phyloP scores from a whole-genome alignment of 2,329 filamentous ascomycete genomes.

The Fusarium floridanum region DNA sequence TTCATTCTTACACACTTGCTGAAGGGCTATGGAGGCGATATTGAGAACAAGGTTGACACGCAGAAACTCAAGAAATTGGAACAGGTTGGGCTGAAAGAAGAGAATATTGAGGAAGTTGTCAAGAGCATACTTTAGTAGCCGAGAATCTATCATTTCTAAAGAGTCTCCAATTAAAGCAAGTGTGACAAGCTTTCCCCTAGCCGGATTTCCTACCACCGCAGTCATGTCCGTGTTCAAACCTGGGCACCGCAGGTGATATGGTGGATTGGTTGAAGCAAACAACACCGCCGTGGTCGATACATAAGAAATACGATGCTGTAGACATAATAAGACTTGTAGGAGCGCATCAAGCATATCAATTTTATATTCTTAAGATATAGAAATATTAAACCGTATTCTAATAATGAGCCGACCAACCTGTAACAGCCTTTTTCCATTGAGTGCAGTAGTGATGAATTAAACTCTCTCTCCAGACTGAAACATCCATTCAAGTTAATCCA shows the following conservation, averaged over 20 bases:
- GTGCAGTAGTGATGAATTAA: not conserved
- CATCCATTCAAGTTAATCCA: conserved; percentile 37
- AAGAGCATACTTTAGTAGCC: not conserved
- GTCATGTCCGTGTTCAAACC: too few relatives aligned
- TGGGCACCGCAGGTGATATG: too few relatives aligned
- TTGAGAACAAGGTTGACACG: conserved; percentile 15
- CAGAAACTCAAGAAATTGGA: conserved; percentile 4
- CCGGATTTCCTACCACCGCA: too few relatives aligned
- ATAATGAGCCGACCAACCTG: too few relatives aligned
- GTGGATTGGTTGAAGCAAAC: too few relatives aligned
- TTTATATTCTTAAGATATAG: too few relatives aligned
- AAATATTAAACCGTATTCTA: too few relatives aligned
- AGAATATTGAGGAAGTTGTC: conserved; percentile 5
- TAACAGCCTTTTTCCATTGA: not conserved
- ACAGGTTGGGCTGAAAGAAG: conserved; percentile 8
- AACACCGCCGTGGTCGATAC: too few relatives aligned
- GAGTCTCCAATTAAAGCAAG: not conserved
- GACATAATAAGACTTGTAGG: too few relatives aligned
- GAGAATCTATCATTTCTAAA: not conserved
- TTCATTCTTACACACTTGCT: conserved; percentile 29
- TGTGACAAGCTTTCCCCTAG: too few relatives aligned
- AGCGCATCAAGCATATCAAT: too few relatives aligned
- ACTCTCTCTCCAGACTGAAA: not conserved
- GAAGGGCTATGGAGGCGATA: conserved; percentile 2
- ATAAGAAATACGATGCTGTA: too few relatives aligned